Percentiles rank a stretch among this genome's conserved stretches.
These are phyloP conservation scores for Haberlea rhodopensis DNA, from an alignment of 257 asterid species.

Conservation along the genomic window DNA sequence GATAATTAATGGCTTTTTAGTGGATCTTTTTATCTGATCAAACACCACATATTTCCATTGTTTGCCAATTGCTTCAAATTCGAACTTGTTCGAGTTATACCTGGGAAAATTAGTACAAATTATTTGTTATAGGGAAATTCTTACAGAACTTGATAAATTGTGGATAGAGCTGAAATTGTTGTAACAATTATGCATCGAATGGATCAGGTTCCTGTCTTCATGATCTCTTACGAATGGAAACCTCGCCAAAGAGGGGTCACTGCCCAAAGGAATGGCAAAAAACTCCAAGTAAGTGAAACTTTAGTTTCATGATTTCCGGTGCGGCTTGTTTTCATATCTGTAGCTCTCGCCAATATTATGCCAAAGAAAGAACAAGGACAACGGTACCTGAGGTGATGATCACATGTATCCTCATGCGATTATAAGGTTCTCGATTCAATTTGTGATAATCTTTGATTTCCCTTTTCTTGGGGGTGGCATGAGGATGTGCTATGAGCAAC, in stretches of 20 bases:
- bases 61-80: background rate
- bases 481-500: too few species aligned
- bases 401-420: too few species aligned
- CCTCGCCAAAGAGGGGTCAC: slow-evolving; percentile 22
- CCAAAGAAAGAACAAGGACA: background rate
- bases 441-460: too few species aligned
- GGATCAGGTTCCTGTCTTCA: slow-evolving; percentile 25
- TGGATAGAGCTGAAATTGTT: background rate
- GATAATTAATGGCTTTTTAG: too few species aligned
- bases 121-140: background rate
- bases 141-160: background rate
- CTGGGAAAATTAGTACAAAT: background rate
- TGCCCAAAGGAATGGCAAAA: slow-evolving; percentile 18
- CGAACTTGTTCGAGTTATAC: background rate
- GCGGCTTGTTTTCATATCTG: background rate
- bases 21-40: background rate
- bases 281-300: slow-evolving; percentile 26
- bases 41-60: background rate
- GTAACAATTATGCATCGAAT: background rate
- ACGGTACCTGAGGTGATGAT: too few species aligned
- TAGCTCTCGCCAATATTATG: background rate
- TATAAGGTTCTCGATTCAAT: too few species aligned
- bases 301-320: slow-evolving; percentile 11
- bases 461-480: too few species aligned
- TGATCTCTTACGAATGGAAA: slow-evolving; percentile 36